phyloP scores from a whole-genome alignment of 805 yeast genomes.

The Komagataella kurtzmanii region DNA sequence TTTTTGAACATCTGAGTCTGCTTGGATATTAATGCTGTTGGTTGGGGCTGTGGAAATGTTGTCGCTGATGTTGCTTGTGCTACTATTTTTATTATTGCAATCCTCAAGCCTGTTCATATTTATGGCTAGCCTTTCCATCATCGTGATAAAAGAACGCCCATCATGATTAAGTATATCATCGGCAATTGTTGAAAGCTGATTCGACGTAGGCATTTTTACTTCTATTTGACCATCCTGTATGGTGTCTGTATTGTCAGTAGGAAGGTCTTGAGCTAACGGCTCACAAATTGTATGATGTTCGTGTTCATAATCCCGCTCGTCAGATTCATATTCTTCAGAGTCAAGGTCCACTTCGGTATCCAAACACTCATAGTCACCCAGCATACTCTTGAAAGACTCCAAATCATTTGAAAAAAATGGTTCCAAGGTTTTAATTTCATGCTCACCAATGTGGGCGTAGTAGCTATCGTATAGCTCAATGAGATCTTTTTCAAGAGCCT shows the following conservation, averaged over 20 bases:
- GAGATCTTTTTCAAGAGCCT: constrained; percentile 66
- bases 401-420: not conserved
- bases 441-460: constrained; percentile 28
- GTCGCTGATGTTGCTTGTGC: constrained; percentile 18
- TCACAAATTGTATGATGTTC: not conserved
- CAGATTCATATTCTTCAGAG: constrained; percentile 1
- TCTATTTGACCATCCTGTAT: not conserved
- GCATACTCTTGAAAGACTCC: constrained; percentile 10
- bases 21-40: constrained; percentile 4
- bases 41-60: not conserved
- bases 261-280: not conserved
- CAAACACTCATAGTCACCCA: constrained; percentile 22
- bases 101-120: not conserved
- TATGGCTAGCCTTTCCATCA: constrained; percentile 45
- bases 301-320: not conserved
- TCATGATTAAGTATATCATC: constrained; percentile 69
- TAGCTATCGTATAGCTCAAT: constrained; percentile 60
- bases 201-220: not conserved
- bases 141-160: constrained; percentile 65
- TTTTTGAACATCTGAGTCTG: constrained; percentile 6
- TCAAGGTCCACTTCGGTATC: constrained; percentile 9
- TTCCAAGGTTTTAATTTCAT: constrained; percentile 4
- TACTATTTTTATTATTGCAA: constrained; percentile 22
- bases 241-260: not conserved
- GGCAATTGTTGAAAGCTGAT: constrained; percentile 44